Base-by-base conservation (phyloP, 2,329 filamentous ascomycete genomes). In the Fusarium sarcochroum region DNA sequence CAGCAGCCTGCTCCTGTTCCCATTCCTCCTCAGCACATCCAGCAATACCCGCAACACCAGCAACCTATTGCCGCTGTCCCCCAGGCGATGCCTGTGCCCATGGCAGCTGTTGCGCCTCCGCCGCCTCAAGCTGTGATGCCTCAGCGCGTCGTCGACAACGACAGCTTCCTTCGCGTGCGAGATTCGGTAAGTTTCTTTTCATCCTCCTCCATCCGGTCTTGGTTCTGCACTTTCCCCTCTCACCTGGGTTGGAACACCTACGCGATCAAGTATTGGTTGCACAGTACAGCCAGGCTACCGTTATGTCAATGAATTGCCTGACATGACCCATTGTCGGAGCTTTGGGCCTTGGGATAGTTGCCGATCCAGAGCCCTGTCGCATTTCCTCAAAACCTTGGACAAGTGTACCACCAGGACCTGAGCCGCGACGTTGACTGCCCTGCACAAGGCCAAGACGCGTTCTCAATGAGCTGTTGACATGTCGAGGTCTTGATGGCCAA, bases 101-200 rank as follows among this genome's bases (percentile, higher is more conserved):
- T 81, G 68, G 47, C 59, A 17, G 53, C 66, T 17, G 45, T 72
- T 56, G 68, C 59, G 42, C 55, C 68, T 54, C 66, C 63, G 9
- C 71, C 64, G 10, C 68, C 62, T 25, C 67, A 64, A 27, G 54
- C 61, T 37, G 57, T 64, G 30, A 58, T 70, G 51, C 71, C 74
- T 50, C 74, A 78, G 63, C 79, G 78, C 58, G 75, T 83, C 41
- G 87, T 92, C 69, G 89, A 93, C 65, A 85, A 91, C 58, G 90
- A 93, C 60, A 91, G 93, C 79, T 95, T 95, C 78, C 86, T 93
- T 63, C 86, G 90, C 76, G 93, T 94, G 48, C 89, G 93, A 75
- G 93, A 97, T 78, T 90, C 89, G 78, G 93, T 97, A 90, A 87
- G 92, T 82, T 50, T 41, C 14, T 32, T 34, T 11, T 45, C 44